Conservation (phyloP, 164 flowering plant genomes). For the Nelumbo lutea region DNA sequence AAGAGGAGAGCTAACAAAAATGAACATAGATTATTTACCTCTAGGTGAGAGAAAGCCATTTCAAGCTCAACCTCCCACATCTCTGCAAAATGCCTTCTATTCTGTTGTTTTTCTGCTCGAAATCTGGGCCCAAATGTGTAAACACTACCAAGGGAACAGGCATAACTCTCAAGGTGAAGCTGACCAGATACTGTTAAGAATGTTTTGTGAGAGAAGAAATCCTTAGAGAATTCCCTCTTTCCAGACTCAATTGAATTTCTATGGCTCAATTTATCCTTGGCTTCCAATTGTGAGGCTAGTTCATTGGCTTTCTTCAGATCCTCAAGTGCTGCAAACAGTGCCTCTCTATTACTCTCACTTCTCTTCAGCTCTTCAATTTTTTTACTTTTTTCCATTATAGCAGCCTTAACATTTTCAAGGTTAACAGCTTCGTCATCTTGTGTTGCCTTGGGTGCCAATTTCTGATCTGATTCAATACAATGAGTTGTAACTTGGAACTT, state of each 20-base stretch:
- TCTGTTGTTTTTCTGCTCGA: slow-evolving; percentile 38
- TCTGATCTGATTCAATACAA: slow-evolving; percentile 19
- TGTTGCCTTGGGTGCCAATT: slow-evolving; percentile 17
- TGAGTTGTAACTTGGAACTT: slow-evolving; percentile 60
- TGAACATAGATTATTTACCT: slow-evolving; percentile 38
- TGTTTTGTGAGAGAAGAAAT: slow-evolving; percentile 49
- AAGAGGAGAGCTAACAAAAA: background rate
- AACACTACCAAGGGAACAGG: slow-evolving; percentile 86
- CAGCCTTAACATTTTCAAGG: slow-evolving; percentile 51
- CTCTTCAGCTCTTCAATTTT: slow-evolving; percentile 68
- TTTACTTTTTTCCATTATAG: slow-evolving; percentile 55
- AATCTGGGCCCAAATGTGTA: slow-evolving; percentile 90
- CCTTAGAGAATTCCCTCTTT: slow-evolving; percentile 29
- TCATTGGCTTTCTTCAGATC: slow-evolving; percentile 69
- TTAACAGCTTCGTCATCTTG: slow-evolving; percentile 26
- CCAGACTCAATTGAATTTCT: slow-evolving; percentile 18
- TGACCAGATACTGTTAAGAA: slow-evolving; percentile 57
- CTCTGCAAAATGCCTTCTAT: slow-evolving; percentile 55
- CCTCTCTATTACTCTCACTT: slow-evolving; percentile 76
- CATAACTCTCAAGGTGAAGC: slow-evolving; percentile 83
- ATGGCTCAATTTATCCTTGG: slow-evolving; percentile 32
- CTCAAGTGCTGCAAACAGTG: slow-evolving; percentile 52
- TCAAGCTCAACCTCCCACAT: slow-evolving; percentile 78
- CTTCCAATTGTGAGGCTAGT: slow-evolving; percentile 59
- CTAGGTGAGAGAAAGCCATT: slow-evolving; percentile 76